Evolutionary conservation across 169 alveolate species (phyloP), one percentile per base, ranked within the genome.

Genomic region (Babesia caballi): DNA sequence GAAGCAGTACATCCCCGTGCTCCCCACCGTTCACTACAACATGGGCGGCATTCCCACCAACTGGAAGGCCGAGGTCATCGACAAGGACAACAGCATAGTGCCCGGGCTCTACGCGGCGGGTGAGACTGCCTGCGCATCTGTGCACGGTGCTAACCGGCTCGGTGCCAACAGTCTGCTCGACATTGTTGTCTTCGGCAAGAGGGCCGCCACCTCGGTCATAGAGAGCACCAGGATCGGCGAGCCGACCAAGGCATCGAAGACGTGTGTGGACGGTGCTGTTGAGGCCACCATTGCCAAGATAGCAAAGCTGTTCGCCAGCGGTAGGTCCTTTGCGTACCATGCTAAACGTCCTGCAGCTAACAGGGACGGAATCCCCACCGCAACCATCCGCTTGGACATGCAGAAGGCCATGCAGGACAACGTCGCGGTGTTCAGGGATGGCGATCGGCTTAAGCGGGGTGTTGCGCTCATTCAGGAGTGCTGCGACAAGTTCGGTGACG

Each of bases 1-100:
- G 61, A 95, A 92, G 80, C 97, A 96, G 82, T 98, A 98, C 32
- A 95, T 96, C 28, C 99, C 98, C 15, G 98, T 97, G 38, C 82
- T 97, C 47, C 99, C 99, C 30, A 96, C 99, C 3, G 99, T 97
- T 47, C 99, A 98, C 89, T 98, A 98, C 89, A 96, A 97, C 88
- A 98, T 98, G 99, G 99, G 99, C 21, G 99, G 99, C 36, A 85
- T 97, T 30, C 99, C 99, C 49, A 97, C 99, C 56, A 96, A 98
- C 90, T 97, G 95, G 91, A 94, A 94, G 84, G 94, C 99, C 6
- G 94, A 96, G 84, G 98, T 93, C 14, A 4, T 94, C 3, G 68
- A 47, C 38, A 86, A 90, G 15, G 80, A 83, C 11, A 97, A 94
- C 72, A 51, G 52, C 47, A 76, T 90, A 54, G 97, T 98, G 19